These are phyloP conservation scores for Elaeis guineensis DNA, from an alignment of 176 grass and related monocot species.

Conservation along the genomic window DNA sequence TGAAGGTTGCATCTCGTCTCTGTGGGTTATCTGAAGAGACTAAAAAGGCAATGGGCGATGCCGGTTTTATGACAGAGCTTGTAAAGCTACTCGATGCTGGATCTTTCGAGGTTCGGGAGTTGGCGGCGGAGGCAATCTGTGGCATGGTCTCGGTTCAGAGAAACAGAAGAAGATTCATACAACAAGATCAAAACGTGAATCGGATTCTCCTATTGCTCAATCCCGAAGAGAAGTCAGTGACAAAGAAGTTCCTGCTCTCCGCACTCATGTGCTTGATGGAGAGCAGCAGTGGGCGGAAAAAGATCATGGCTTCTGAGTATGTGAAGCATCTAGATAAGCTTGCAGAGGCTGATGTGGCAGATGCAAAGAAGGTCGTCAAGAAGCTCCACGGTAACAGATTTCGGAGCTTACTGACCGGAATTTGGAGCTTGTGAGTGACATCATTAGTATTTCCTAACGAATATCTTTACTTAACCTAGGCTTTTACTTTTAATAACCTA, in stretches of 20 bases:
- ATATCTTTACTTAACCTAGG: conserved; percentile 5
- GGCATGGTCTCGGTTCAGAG: conserved; percentile 52
- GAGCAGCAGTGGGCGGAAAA: conserved; percentile 59
- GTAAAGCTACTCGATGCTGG: conserved; percentile 33
- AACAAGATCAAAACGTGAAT: conserved; percentile 50
- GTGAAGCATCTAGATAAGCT: conserved; percentile 59
- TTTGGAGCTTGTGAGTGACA: conserved; percentile 52
- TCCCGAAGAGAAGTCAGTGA: conserved; percentile 41
- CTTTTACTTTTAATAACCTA: no score
- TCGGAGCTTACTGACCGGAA: conserved; percentile 63
- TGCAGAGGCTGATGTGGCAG: conserved; percentile 50
- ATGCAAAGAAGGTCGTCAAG: conserved; percentile 80
- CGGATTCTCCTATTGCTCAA: conserved; percentile 50
- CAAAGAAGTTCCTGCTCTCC: conserved; percentile 56
- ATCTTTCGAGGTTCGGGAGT: conserved; percentile 43
- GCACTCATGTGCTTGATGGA: conserved; percentile 47
- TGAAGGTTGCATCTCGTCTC: conserved; percentile 49
- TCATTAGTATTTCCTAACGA: conserved; percentile 24
- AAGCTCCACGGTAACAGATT: conserved; percentile 69
- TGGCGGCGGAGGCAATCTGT: conserved; percentile 66
- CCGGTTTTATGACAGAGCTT: conserved; percentile 82
- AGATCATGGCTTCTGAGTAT: conserved; percentile 65
- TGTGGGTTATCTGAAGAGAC: conserved; percentile 52
- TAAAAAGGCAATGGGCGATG: conserved; percentile 71
- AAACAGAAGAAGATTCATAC: conserved; percentile 61